Evolutionary conservation across 2,329 filamentous ascomycete genomes (phyloP).

Genomic region (Pyrenophora seminiperda): DNA sequence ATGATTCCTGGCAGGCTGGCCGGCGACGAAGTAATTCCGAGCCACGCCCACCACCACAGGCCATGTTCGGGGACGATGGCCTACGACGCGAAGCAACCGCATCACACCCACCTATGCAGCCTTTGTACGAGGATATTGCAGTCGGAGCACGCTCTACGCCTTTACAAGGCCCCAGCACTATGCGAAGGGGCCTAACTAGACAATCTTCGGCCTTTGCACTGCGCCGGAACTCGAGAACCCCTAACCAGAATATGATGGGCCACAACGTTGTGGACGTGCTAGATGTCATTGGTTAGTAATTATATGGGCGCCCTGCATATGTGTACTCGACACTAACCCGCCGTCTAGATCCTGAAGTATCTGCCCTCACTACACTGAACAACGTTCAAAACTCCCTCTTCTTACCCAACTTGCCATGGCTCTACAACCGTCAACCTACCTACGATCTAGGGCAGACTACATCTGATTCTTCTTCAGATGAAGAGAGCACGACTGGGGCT

Average conservation of each 20-base stretch:
- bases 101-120: constrained; percentile 35
- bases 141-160: constrained; percentile 21
- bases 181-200: constrained; percentile 27
- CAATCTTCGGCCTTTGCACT: constrained; percentile 36
- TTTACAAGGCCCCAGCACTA: constrained; percentile 14
- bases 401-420: constrained; percentile 74
- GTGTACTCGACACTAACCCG: constrained; percentile 37
- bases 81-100: constrained; percentile 36
- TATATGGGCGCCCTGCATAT: not conserved
- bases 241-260: constrained; percentile 57
- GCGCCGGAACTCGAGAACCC: constrained; percentile 25
- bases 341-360: constrained; percentile 75
- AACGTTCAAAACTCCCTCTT: constrained; percentile 94
- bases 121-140: constrained; percentile 39
- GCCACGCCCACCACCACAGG: constrained; percentile 35
- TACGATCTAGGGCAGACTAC: constrained; percentile 68
- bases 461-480: constrained; percentile 40
- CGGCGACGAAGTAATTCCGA: constrained; percentile 43
- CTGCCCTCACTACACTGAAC: constrained; percentile 80
- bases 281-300: constrained; percentile 67
- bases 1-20: constrained; percentile 25
- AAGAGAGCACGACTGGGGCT: constrained; percentile 26
- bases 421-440: constrained; percentile 76
- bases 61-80: constrained; percentile 29
- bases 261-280: constrained; percentile 68